Base-by-base conservation (phyloP, 371 early-diverging fungal genomes). In the Mortierella polycephala region DNA sequence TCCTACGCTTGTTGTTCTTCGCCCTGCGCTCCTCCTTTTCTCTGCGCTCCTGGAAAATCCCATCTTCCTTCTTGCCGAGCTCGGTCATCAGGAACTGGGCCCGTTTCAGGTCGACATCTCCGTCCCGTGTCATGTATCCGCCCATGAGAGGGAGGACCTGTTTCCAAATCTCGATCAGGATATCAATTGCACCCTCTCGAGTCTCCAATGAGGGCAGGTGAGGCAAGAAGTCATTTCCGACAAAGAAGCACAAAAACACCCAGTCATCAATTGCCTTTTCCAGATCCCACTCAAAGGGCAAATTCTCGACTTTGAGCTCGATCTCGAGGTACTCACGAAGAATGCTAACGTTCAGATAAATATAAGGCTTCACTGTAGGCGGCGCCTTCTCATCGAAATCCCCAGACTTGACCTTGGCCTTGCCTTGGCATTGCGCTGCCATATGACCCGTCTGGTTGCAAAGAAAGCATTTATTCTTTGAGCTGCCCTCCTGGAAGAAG, bases 151-250 rank as follows among this genome's bases (percentile, higher is more conserved):
- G 87, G 69, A 96, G 75, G 37, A 85, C 81, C 30, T 87, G 83
- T 75, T 96, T 96, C 96, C 97, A 99, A 18, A 98, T 85, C 37
- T 87, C 85, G 61, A 97, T 90, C 30, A 98, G 84, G 23, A 89
- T 87, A 72, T 98, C 98, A 64, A 99, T 93, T 13, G 99, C 99
- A 46, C 97, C 96, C 83, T 99, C 98, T 46, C 95, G 89, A 53
- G 99, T 99, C 75, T 99, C 99, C 58, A 99, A 87, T 16, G 96
- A 96, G 0, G 99, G 99, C 58, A 99, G 81, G 81, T 98, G 98
- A 6, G 99, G 99, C 70, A 99, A 85, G 86, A 99, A 99, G 86
- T 99, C 99, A 84, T 99, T 99, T 67, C 99, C 99, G 37, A 99
- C 98, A 86, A 99, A 97, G 88, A 99, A 99, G 79, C 97, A 98